Evolutionary conservation across 495 filamentous ascomycete genomes (phyloP).

Genomic region (Neurospora intermedia): DNA sequence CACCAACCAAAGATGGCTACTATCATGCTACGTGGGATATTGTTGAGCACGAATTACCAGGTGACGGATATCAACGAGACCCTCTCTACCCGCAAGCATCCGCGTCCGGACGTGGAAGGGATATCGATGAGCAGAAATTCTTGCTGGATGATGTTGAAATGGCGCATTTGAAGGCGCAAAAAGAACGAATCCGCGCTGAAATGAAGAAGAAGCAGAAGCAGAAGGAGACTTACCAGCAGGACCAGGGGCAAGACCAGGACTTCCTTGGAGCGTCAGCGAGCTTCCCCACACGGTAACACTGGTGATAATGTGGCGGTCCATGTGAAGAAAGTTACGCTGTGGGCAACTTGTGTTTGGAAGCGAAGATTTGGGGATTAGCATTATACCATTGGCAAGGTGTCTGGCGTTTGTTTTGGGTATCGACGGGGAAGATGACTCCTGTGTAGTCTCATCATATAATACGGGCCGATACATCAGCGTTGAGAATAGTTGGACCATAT

Average conservation of each 20-base stretch:
- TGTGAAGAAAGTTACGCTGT: neutral
- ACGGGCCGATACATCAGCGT: neutral
- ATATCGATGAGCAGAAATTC: slow-evolving; percentile 25
- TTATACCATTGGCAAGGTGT: slow-evolving; percentile 20
- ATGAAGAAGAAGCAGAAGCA: neutral
- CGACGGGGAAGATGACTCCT: neutral
- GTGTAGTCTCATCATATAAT: neutral
- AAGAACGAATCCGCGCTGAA: slow-evolving; percentile 8
- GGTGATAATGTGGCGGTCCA: neutral
- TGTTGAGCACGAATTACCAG: slow-evolving; percentile 23
- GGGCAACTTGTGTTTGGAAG: neutral
- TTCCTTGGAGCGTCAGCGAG: slow-evolving; percentile 1
- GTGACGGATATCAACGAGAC: slow-evolving; percentile 12
- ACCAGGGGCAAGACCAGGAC: slow-evolving; percentile 5
- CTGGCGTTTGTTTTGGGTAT: slow-evolving; percentile 3
- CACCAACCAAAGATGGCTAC: slow-evolving; percentile 27
- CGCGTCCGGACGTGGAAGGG: slow-evolving; percentile 3
- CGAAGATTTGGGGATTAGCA: neutral
- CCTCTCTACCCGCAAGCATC: slow-evolving; percentile 5
- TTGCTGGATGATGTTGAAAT: slow-evolving; percentile 19
- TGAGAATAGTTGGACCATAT: neutral
- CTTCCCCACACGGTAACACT: neutral
- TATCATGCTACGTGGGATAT: slow-evolving; percentile 14
- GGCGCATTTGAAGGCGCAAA: slow-evolving; percentile 11
- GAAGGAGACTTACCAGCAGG: neutral